Base-by-base conservation (phyloP, 495 filamentous ascomycete genomes). In the Tuber brumale region DNA sequence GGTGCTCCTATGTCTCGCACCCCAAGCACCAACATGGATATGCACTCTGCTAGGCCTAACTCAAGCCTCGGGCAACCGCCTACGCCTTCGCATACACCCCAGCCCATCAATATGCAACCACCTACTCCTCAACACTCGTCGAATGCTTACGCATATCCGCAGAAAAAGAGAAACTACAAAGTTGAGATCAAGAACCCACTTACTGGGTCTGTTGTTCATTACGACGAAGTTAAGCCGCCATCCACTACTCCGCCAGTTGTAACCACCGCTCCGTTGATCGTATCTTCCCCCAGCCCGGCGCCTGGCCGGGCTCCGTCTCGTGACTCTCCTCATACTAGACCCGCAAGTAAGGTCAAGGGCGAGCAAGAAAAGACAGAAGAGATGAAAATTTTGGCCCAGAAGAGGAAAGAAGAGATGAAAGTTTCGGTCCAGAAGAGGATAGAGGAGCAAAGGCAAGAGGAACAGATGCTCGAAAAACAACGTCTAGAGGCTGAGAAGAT, bases 341-440 rank as follows among this genome's bases (percentile, higher is more conserved):
- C 88, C 6, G 89, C 91, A 69, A 92, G 88, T 81, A 88, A 89
- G 83, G 83, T 83, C 37, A 92, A 91, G 87, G 90, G 90, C 3
- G 88, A 89, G 51, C 91, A 91, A 79, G 91, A 95, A 83, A 80
- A 85, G 85, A 75, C 85, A 87, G 57, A 88, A 87, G 85, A 88
- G 72, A 83, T 85, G 42, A 87, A 86, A 81, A 83, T 79, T 37
- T 84, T 83, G 72, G 81, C 83, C 70, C 79, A 77, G 61, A 81
- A 79, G 77, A 77, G 75, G 48, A 77, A 81, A 0, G 82, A 86
- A 57, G 86, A 86, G 71, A n/a, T n/a, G n/a, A 87, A 86, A 81
- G 83, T 79, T 37, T 84, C 83, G 72, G 81, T 83, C 70, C 79
- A 77, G 61, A 81, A 79, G 77, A 77, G 75, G 48, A 77, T 82